Percentiles rank a stretch among this genome's conserved stretches.
Conservation (phyloP, 768 basidiomycete genomes). For the Russula earlei region DNA sequence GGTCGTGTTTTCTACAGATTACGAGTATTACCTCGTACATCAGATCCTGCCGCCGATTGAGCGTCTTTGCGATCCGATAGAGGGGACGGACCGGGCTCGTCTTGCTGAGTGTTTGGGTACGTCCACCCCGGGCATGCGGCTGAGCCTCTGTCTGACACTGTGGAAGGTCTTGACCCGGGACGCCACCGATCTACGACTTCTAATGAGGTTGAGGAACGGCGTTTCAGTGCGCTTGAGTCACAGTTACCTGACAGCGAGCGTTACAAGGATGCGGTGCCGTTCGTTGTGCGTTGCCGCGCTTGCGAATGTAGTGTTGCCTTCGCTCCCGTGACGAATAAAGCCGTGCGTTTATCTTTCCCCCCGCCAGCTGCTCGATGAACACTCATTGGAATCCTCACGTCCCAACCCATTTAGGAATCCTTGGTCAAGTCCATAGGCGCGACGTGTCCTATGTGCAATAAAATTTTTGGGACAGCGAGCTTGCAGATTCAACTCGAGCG, state of each 20-base stretch:
- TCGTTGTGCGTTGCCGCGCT: slow-evolving; percentile 65
- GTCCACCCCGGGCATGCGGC: slow-evolving; percentile 17
- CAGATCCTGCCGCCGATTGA: slow-evolving; percentile 94
- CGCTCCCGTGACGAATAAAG: slow-evolving; percentile 47
- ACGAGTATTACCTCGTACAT: slow-evolving; percentile 81
- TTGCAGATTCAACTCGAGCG: slow-evolving; percentile 78
- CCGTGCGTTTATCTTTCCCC: slow-evolving; percentile 32
- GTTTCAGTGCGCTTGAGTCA: slow-evolving; percentile 77
- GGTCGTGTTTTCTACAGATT: slow-evolving; percentile 44
- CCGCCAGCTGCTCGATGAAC: neutral
- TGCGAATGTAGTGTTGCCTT: slow-evolving; percentile 59
- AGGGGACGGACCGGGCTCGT: slow-evolving; percentile 86
- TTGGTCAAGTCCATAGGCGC: slow-evolving; percentile 58
- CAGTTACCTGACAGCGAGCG: slow-evolving; percentile 83
- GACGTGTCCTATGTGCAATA: slow-evolving; percentile 59
- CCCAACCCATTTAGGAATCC: slow-evolving; percentile 39
- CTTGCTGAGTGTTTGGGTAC: slow-evolving; percentile 92
- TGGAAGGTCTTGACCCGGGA: slow-evolving; percentile 49
- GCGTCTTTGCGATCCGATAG: slow-evolving; percentile 91
- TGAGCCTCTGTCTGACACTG: neutral
- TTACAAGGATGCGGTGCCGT: slow-evolving; percentile 65
- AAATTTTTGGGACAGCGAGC: slow-evolving; percentile 44
- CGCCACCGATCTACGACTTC: slow-evolving; percentile 38
- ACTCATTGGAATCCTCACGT: neutral
- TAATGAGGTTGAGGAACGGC: slow-evolving; percentile 43